These are phyloP conservation scores for Debaryomyces udenii DNA, from an alignment of 1,139 yeast genomes.

Conservation along the genomic window DNA sequence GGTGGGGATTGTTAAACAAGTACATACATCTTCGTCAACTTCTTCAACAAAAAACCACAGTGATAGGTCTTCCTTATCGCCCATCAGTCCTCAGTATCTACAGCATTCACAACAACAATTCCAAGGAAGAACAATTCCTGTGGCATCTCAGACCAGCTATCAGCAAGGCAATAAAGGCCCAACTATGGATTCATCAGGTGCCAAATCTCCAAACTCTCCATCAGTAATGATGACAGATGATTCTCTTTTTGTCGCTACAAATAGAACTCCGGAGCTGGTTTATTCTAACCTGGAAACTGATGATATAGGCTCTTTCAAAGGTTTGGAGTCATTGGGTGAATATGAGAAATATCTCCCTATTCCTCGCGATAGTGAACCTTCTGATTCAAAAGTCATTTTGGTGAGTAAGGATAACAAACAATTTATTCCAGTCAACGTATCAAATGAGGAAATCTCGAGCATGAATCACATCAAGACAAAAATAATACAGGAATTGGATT, in stretches of 20 bases:
- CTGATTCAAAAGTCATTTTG: constrained; percentile 34
- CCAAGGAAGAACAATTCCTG: neutral
- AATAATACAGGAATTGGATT: constrained; percentile 43
- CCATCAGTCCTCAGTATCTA: constrained; percentile 22
- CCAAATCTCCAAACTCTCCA: neutral
- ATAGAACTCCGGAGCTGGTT: no score
- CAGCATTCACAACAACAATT: neutral
- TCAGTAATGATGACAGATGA: neutral
- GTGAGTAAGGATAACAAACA: constrained; percentile 61
- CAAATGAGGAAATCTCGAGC: constrained; percentile 17
- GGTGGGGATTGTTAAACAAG: constrained; percentile 38
- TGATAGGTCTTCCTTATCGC: constrained; percentile 20
- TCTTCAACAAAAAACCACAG: constrained; percentile 1
- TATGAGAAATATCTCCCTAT: constrained; percentile 38
- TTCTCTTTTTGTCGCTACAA: neutral
- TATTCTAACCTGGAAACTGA: neutral
- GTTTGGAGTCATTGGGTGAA: constrained; percentile 1
- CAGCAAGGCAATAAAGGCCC: neutral
- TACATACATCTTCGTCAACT: constrained; percentile 19
- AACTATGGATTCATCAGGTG: neutral
- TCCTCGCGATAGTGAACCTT: constrained; percentile 15
- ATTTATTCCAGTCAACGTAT: constrained; percentile 51
- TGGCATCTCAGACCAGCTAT: neutral
- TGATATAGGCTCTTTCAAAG: neutral
- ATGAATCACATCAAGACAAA: constrained; percentile 30